Base-by-base conservation (phyloP, 1,284 basidiomycete genomes). In the Sporisorium iseilematis-ciliati region DNA sequence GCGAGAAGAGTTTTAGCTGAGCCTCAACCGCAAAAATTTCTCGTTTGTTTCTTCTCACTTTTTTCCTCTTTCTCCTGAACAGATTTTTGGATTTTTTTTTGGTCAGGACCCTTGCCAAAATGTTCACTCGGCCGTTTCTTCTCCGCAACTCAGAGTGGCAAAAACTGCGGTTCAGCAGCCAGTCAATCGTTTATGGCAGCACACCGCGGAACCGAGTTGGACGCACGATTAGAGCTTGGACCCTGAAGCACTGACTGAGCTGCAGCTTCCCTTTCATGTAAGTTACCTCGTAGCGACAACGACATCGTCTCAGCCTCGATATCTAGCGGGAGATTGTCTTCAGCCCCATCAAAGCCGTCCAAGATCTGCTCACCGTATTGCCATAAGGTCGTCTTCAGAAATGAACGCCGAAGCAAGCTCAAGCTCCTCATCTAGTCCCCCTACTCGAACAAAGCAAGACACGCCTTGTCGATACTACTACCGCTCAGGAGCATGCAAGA, bases 401-500 rank as follows among this genome's bases (percentile, higher is more conserved):
- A 70, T 70, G 67, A 48, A 57, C 42, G 33, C 42, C 11, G 43
- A 61, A 43, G 40, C 68, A 16, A 49, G 51, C 20, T 43, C 50
- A 4, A 55, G 63, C 51, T 20, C 5, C 26, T 16, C 23, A 23
- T 10, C 57, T 26, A 29, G 18, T 40, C 26, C 26, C 25, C 26
- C 33, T 1, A 31, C 49, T 4, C 43, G 10, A 23, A 7, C 26
- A 35, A 55, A 38, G 33, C 26, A 35, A 45, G 46, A 33, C 35
- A 62, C 45, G 11, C 73, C 67, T 25, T 70, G 67, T 29, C 48
- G 67, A 16, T 67, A 70, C 60, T 70, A 31, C 41, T 60, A n/a
- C 29, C 66, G 67, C 20, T 70, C 73, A 8, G 74, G 74, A n/a
- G 26, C 21, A 16, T 78, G 75, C 46, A 66, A 48, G 35, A 57